phyloP scores from a whole-genome alignment of 768 basidiomycete species.

The Polyporus arcularius region DNA sequence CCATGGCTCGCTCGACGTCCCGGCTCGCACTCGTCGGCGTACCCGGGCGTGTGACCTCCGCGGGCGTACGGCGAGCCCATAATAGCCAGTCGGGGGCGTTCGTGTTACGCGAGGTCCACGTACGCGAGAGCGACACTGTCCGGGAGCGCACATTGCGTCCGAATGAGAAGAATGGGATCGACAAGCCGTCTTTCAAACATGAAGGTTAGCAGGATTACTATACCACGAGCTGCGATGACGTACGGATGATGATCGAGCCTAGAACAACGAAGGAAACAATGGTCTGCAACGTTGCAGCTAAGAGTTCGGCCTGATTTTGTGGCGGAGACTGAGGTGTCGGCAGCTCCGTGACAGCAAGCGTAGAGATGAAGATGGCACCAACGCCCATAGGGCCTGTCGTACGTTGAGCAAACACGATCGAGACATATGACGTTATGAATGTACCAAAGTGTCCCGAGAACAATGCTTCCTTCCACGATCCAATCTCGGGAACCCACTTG shows the following conservation, averaged over 20 bases:
- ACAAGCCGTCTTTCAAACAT: slow-evolving; percentile 58
- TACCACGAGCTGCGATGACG: slow-evolving; percentile 23
- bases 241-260: slow-evolving; percentile 81
- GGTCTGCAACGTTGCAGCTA: slow-evolving; percentile 75
- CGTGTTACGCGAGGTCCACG: slow-evolving; percentile 38
- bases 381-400: slow-evolving; percentile 74
- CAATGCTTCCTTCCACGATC: slow-evolving; percentile 80
- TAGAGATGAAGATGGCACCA: slow-evolving; percentile 85
- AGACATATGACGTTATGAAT: slow-evolving; percentile 9
- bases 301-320: slow-evolving; percentile 64
- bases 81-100: slow-evolving; percentile 48
- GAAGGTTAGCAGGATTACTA: neutral
- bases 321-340: slow-evolving; percentile 62
- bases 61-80: slow-evolving; percentile 31
- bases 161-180: slow-evolving; percentile 66
- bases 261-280: slow-evolving; percentile 89
- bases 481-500: slow-evolving; percentile 84
- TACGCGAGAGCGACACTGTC: slow-evolving; percentile 47
- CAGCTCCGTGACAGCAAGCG: slow-evolving; percentile 64
- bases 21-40: neutral
- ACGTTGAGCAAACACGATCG: neutral
- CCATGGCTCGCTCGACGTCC: slow-evolving; percentile 16
- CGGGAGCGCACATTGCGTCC: slow-evolving; percentile 48
- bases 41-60: slow-evolving; percentile 7
- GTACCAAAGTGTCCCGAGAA: slow-evolving; percentile 91